Evolutionary conservation across 148 eudicot species (phyloP), one percentile per base, ranked within the genome.

Genomic region (Rhododendron ovatum): DNA sequence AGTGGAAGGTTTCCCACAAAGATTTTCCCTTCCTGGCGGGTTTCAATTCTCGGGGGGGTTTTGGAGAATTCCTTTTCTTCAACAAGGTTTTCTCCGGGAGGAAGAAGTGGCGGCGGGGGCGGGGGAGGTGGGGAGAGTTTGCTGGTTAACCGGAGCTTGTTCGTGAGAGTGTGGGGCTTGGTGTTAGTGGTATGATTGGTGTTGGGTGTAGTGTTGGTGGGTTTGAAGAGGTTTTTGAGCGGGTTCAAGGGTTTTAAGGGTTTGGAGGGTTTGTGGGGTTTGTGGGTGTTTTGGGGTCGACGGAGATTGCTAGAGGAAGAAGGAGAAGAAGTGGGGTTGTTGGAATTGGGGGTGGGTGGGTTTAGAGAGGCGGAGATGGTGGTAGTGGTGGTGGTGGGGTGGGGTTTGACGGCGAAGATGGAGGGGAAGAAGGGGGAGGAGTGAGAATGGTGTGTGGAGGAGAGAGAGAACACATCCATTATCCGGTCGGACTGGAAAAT

Each of bases 1-100:
- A 89, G 53, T 0, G 99, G 99, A 39, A 96, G 87, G 91, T 96
- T 96, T 24, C 98, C 99, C 50, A 96, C 94, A 84, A 96, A 96
- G 7, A 96, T 92, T 85, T 96, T 96, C 51, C 98, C 99, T 80
- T 91, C 89, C 61, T 96, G 96, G 61, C 91, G 87, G 43, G 92
- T 92, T 57, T 92, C 93, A 28, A 83, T 83, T 10, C 45, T 26
- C 61, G 24, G 35, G 30, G 71, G 13, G 53, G 65, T 75, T 8
- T 45, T 85, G 0, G 74, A 10, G 82, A 77, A 24, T 82, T 67
- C 80, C 28, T 50, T 67, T 13, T 87, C 74, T 6, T 89, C 87
- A 2, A 11, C 3, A 26, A 17, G 33, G 48, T 33, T 82, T 61
- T 35, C 67, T 5, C 67, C 79, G 5, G 17, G 77, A 28, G 41